phyloP scores from a whole-genome alignment of 1,284 basidiomycete species.

The Naganishia sp. region DNA sequence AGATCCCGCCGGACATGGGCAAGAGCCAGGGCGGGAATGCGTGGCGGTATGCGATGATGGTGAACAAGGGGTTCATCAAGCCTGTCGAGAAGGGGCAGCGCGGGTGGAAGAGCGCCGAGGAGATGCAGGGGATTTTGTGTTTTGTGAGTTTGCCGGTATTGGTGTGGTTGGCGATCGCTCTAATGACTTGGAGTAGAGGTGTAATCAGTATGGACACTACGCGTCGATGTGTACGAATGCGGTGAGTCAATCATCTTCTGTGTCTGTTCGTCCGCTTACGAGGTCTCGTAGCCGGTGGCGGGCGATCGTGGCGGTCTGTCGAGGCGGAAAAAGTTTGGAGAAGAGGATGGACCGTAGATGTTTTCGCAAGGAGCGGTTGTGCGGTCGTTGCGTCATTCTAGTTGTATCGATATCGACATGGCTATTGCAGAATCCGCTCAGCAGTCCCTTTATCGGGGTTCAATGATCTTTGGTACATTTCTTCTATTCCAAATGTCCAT shows the following conservation, averaged over 20 bases:
- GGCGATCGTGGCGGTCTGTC: conserved; percentile 51
- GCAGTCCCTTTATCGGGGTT: no score
- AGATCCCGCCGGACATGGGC: conserved; percentile 27
- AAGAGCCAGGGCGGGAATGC: conserved; percentile 30
- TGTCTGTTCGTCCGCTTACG: neutral
- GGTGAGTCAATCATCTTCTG: conserved; percentile 11
- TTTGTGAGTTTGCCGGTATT: conserved; percentile 9
- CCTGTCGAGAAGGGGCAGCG: conserved; percentile 23
- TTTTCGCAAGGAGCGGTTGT: no score
- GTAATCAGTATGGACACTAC: conserved; percentile 30
- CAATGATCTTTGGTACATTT: no score
- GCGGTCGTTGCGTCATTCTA: no score
- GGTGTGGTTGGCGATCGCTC: neutral
- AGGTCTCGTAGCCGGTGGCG: conserved; percentile 40
- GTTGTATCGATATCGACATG: neutral
- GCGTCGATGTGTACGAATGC: conserved; percentile 31
- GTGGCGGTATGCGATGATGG: conserved; percentile 32
- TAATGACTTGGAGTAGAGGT: conserved; percentile 3
- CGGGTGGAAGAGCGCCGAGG: conserved; percentile 30
- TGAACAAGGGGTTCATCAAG: conserved; percentile 30
- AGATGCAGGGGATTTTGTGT: conserved; percentile 28
- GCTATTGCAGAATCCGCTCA: neutral
- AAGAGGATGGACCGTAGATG: conserved; percentile 2
- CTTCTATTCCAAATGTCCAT: neutral
- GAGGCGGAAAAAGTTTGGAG: conserved; percentile 25